phyloP scores from a whole-genome alignment of 1,139 yeast species.

The Candida freyschussii region DNA sequence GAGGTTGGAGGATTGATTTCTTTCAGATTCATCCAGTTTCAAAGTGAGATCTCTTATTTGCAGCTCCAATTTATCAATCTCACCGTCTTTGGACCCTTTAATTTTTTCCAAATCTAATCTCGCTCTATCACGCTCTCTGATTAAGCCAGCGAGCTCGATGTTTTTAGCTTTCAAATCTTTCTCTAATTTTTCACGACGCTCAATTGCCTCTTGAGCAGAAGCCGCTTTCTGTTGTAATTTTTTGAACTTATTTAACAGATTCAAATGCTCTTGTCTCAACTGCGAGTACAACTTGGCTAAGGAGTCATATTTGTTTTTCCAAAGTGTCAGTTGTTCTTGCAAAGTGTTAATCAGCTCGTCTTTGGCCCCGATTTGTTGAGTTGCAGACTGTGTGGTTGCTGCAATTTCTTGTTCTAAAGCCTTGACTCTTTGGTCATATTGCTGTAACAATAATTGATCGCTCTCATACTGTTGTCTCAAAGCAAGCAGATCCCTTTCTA shows the following conservation, averaged over 20 bases:
- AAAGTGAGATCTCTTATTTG: slow-evolving; percentile 60
- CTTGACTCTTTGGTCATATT: slow-evolving; percentile 83
- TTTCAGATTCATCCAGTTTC: slow-evolving; percentile 59
- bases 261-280: slow-evolving; percentile 86
- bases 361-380: slow-evolving; percentile 71
- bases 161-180: slow-evolving; percentile 82
- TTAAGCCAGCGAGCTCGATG: slow-evolving; percentile 82
- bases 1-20: slow-evolving; percentile 63
- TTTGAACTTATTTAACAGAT: slow-evolving; percentile 72
- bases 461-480: slow-evolving; percentile 81
- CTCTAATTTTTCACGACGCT: slow-evolving; percentile 77
- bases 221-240: slow-evolving; percentile 85
- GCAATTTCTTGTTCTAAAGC: slow-evolving; percentile 71
- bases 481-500: slow-evolving; percentile 75
- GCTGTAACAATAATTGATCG: slow-evolving; percentile 79
- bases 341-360: slow-evolving; percentile 66
- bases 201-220: slow-evolving; percentile 88
- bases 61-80: slow-evolving; percentile 62
- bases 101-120: slow-evolving; percentile 75
- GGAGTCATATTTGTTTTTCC: slow-evolving; percentile 87
- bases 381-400: slow-evolving; percentile 59
- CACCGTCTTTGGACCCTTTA: slow-evolving; percentile 61
- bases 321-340: slow-evolving; percentile 71
- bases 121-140: slow-evolving; percentile 87
- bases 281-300: slow-evolving; percentile 88